These are phyloP conservation scores for Claviceps digitariae DNA, from an alignment of 2,329 filamentous ascomycete species.

Conservation along the genomic window DNA sequence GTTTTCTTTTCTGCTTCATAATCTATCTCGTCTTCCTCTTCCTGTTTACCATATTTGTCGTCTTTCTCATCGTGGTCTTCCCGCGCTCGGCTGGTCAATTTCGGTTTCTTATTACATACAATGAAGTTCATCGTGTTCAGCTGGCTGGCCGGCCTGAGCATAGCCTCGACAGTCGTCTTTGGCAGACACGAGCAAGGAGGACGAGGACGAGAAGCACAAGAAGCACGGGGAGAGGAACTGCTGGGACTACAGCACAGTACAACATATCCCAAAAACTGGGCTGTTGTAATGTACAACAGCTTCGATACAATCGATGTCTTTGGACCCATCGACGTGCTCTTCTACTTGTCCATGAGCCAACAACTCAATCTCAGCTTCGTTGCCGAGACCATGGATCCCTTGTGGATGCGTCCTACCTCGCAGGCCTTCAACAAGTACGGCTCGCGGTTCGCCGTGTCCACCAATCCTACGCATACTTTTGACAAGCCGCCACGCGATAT, in stretches of 20 bases:
- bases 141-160: background rate
- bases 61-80: too few species aligned
- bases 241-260: background rate
- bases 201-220: too few species aligned
- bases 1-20: background rate
- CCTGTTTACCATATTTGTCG: background rate
- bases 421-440: conserved; percentile 6
- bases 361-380: conserved; percentile 26
- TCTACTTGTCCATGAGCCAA: conserved; percentile 20
- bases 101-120: background rate
- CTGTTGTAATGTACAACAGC: conserved; percentile 3
- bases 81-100: background rate
- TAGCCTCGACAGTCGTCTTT: background rate
- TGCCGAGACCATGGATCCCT: conserved; percentile 23
- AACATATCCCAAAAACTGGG: conserved; percentile 3
- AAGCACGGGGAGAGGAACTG: background rate
- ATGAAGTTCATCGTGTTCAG: conserved; percentile 1
- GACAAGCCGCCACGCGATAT: conserved; percentile 30
- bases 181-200: background rate
- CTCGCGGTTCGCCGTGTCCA: conserved; percentile 18
- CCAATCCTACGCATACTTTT: conserved; percentile 37
- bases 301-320: conserved; percentile 20
- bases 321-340: conserved; percentile 30
- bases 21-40: background rate
- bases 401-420: conserved; percentile 19